Base-by-base conservation (phyloP, 495 filamentous ascomycete species). In the Venustampulla echinocandica region DNA sequence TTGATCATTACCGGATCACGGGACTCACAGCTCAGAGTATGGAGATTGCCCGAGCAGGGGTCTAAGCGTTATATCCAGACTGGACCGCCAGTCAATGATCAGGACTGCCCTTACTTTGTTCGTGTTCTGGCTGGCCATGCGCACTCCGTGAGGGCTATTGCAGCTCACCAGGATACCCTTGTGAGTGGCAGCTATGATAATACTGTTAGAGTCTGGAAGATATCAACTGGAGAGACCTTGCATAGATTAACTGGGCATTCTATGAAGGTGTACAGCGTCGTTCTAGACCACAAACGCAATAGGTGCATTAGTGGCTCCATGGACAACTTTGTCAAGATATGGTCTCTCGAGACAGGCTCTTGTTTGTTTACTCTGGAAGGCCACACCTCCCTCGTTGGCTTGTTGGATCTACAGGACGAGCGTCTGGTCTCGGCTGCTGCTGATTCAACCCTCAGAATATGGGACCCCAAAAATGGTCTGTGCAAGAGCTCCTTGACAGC, bases 101-200 rank as follows among this genome's bases (percentile, higher is more conserved):
- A 77, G 18, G 87, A 94, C 54, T 95, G 90, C 56, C 90, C 89
- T 0, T 97, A 93, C 61, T 97, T 95, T 64, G 76, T 97, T 43
- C 86, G 93, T 38, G 81, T 82, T 2, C 74, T 99, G 10, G 69
- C 78, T 14, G 93, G 93, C 1, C 92, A 99, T 59, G 76, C 74
- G 37, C 90, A 97, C 61, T 97, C 93, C 2, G 92, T 99, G n/a
- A 85, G 92, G 36, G 92, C 92, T 10, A 99, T 99, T 53, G 92
- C 93, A 39, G 93, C 93, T 7, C 82, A 97, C 56, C 88, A 81
- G 1, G 92, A 99, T 54, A 96, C 87, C 4, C 73, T 99, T n/a
- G 87, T 97, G n/a, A 95, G 89, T 54, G 92, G 92, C 6, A 96
- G 90, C 61, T 99, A 99, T 62, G 92, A 99, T 62, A 90, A 78